A percentile compares a stretch with the other conserved stretches of the same genome.
These are phyloP conservation scores for Fusarium verticillioides DNA, from an alignment of 2,329 filamentous ascomycete species.

Conservation along the genomic window DNA sequence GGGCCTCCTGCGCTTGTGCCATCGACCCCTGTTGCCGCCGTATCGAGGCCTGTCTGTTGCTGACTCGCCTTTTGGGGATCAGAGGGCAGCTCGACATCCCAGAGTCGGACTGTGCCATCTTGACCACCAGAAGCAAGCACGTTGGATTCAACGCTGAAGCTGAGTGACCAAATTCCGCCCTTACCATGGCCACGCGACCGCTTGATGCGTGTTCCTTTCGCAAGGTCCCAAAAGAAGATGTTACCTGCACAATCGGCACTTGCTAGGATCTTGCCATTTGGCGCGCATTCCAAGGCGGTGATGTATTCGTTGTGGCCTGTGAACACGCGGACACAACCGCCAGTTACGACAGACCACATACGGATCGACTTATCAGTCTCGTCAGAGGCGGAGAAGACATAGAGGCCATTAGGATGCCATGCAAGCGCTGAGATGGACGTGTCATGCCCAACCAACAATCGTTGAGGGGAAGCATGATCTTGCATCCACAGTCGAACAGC, in stretches of 20 bases:
- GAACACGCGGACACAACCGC: constrained; percentile 89
- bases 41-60: constrained; percentile 57
- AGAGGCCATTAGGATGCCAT: constrained; percentile 95
- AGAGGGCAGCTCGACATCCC: constrained; percentile 84
- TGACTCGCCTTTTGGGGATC: constrained; percentile 69
- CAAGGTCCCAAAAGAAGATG: constrained; percentile 94
- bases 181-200: constrained; percentile 93
- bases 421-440: constrained; percentile 90
- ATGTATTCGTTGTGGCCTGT: constrained; percentile 91
- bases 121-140: constrained; percentile 91
- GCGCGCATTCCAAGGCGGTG: constrained; percentile 84
- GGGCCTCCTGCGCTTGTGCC: constrained; percentile 48
- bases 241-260: constrained; percentile 89
- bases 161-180: constrained; percentile 91
- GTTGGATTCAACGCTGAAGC: constrained; percentile 92
- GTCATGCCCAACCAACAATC: constrained; percentile 92
- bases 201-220: constrained; percentile 87
- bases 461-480: constrained; percentile 88
- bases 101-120: constrained; percentile 91
- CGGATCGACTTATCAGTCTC: constrained; percentile 88
- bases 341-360: constrained; percentile 96
- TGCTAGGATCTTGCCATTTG: constrained; percentile 89
- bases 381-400: constrained; percentile 91
- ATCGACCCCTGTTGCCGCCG: constrained; percentile 56
- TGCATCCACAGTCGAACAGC: constrained; percentile 92